phyloP scores from a whole-genome alignment of 257 asterid species.

The Catharanthus roseus region DNA sequence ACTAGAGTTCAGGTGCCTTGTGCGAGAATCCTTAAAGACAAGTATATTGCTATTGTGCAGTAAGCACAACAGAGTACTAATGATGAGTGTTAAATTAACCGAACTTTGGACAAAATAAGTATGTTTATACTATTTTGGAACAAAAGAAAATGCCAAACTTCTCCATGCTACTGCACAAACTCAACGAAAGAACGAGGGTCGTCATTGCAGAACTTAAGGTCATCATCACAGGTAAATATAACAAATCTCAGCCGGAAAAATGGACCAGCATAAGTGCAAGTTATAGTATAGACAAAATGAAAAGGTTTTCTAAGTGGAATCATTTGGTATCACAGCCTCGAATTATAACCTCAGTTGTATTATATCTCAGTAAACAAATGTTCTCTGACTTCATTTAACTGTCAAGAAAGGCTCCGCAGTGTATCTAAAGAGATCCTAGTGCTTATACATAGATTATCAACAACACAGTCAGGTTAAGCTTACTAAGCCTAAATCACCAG shows the following conservation, averaged over 20 bases:
- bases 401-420: background rate
- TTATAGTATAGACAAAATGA: too few relatives aligned
- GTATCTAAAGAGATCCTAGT: background rate
- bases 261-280: too few relatives aligned
- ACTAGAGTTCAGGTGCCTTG: background rate
- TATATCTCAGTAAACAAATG: background rate
- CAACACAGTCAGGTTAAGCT: background rate
- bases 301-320: background rate
- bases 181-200: background rate
- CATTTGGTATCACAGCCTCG: background rate
- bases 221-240: too few relatives aligned
- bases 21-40: background rate
- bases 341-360: background rate
- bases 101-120: background rate
- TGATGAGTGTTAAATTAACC: background rate
- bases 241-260: too few relatives aligned
- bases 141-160: background rate
- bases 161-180: background rate
- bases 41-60: background rate
- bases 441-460: background rate
- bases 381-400: background rate
- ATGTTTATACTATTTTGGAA: background rate
- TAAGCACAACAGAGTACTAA: background rate
- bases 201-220: background rate
- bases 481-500: background rate